A percentile compares a stretch with the other conserved stretches of the same genome.
phyloP scores from a whole-genome alignment of 2,329 filamentous ascomycete genomes.

The Coleophoma crateriformis region DNA sequence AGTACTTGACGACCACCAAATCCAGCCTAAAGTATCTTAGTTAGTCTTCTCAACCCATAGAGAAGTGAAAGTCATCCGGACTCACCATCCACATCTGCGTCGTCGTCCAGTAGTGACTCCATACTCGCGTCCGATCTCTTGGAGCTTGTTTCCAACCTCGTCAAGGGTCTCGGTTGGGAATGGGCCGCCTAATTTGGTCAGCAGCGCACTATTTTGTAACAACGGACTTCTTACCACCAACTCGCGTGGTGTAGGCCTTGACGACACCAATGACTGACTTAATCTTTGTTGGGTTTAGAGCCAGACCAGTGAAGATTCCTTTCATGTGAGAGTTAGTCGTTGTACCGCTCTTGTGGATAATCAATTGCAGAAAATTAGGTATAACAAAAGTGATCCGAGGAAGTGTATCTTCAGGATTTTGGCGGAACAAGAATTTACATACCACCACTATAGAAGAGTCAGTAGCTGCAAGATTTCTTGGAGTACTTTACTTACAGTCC shows the following conservation, averaged over 20 bases:
- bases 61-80: too few relatives aligned
- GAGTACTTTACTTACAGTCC: background rate
- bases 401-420: too few relatives aligned
- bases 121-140: background rate
- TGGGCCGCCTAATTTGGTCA: background rate
- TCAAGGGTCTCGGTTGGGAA: background rate
- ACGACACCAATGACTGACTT: conserved; percentile 58
- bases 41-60: too few relatives aligned
- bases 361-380: conserved; percentile 16
- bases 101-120: background rate
- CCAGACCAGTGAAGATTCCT: conserved; percentile 56
- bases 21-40: background rate
- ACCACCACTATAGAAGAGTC: too few relatives aligned
- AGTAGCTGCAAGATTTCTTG: too few relatives aligned
- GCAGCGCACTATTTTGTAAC: too few relatives aligned
- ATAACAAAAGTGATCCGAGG: conserved; percentile 56
- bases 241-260: conserved; percentile 58
- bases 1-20: background rate
- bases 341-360: background rate
- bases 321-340: conserved; percentile 13
- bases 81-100: background rate
- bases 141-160: background rate
- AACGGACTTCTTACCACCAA: background rate
- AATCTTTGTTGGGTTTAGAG: conserved; percentile 53
- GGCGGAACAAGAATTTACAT: too few relatives aligned